phyloP scores from a whole-genome alignment of 768 basidiomycete genomes.

The Boletus patriciae region DNA sequence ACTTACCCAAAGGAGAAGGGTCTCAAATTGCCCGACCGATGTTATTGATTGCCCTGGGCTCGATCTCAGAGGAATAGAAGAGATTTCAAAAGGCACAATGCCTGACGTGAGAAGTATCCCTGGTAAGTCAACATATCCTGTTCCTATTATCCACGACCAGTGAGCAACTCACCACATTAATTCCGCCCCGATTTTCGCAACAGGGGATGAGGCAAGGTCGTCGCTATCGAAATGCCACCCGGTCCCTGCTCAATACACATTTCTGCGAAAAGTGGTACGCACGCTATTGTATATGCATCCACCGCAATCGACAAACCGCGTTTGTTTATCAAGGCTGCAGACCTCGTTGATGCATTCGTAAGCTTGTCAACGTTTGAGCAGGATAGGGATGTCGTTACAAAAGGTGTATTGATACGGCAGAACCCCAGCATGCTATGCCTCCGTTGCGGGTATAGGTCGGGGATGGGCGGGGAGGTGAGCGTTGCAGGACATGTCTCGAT shows the following conservation, averaged over 20 bases:
- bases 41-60: slow-evolving; percentile 64
- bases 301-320: slow-evolving; percentile 60
- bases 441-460: slow-evolving; percentile 62
- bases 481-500: slow-evolving; percentile 37
- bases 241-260: slow-evolving; percentile 42
- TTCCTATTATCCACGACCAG: not conserved
- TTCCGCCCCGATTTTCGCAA: not conserved
- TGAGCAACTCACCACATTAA: not conserved
- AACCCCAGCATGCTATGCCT: slow-evolving; percentile 48
- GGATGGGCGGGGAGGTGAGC: slow-evolving; percentile 37
- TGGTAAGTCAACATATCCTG: slow-evolving; percentile 21
- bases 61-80: slow-evolving; percentile 52
- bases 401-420: slow-evolving; percentile 47
- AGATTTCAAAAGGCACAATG: slow-evolving; percentile 43
- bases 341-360: slow-evolving; percentile 65
- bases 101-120: slow-evolving; percentile 22
- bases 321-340: slow-evolving; percentile 69
- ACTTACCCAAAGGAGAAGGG: slow-evolving; percentile 58
- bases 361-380: slow-evolving; percentile 41
- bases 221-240: slow-evolving; percentile 65
- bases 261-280: slow-evolving; percentile 45
- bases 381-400: slow-evolving; percentile 61
- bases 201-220: slow-evolving; percentile 52
- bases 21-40: slow-evolving; percentile 67
- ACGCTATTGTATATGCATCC: slow-evolving; percentile 49